Base-by-base conservation (phyloP, 2,329 filamentous ascomycete genomes). In the Fusarium fujikuroi region DNA sequence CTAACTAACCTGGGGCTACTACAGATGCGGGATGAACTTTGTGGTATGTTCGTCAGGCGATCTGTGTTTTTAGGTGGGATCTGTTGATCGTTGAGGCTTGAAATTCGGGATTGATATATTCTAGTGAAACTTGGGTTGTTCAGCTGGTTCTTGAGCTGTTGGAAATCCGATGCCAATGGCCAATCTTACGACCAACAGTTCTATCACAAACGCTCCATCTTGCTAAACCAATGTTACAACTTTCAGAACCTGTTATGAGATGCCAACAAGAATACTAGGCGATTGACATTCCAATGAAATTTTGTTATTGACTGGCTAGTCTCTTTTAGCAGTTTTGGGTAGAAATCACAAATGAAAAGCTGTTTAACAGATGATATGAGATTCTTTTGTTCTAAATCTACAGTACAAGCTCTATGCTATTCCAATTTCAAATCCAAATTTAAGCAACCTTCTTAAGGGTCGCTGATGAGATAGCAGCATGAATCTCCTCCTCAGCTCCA, bases 401-500 rank as follows among this genome's bases (percentile, higher is more conserved):
- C 52, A 32, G 8, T 56, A 56, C 52, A 56, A 15, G 9, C 6
- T 56, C 43, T 40, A 52, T 60, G 62, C 25, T 30, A 28, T 25
- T 44, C 11, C 19, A 37, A 12, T 14, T 7, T 8, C 15, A 30
- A 16, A 3, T 2, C 3, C 7, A 3, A 21, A 19, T 14, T 12
- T 34, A 66, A 25, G 52, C 44, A 8, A 66, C 62, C 50, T 60
- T 67, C 25, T 66, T 67, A 1, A 67, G 28, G n/a, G 62, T 60
- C 9, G 64, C 62, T 2, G 62, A 60, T n/a, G 62, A 66, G 3
- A 67, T 66, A 16, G 64, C 64, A 40, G 64, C 23, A 12, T 66
- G 64, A 11, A 66, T 66, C 32, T 66, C 64, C 16, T 47, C 43
- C 34, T 66, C 64, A 19, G 62, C 62, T n/a, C 64, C 64, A 14